Evolutionary conservation across 208 protist genomes (phyloP), one percentile per base, ranked within the genome.

Genomic region (Trichomonas vaginalis): DNA sequence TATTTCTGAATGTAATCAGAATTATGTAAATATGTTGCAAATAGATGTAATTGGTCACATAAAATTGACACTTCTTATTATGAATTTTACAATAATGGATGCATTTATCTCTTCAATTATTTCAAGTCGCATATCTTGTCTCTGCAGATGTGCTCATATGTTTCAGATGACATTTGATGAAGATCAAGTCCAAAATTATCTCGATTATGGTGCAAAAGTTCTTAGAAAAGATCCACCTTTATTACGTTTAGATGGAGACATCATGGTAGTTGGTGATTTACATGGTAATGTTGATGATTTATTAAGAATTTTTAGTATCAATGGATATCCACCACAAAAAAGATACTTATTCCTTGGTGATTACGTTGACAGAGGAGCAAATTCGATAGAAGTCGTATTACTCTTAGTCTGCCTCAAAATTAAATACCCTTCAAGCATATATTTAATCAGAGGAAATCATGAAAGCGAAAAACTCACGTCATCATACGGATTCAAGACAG

Each of bases 391-490:
- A 80, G 86, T 96, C 10, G 32, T 97, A 37, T 32, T 96, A 4
- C 56, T 96, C 15, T 82, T 97, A 21, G 27, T 96, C 35, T 37
- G 40, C 0, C 45, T 97, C n/a, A 96, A 95, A 48, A 9, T 96
- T 27, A 40, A 46, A 15, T 88, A 96, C 46, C 96, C 96, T 86
- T 17, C 97, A 35, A 10, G 14, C 10, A 39, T 97, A 32, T 96
- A 37, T 46, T 27, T 97, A 14, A 15, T 97, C 14, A 62, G 96
- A 10, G 96, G 96, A 39, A 97, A 97, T 40, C 96, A 97, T 83
- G 96, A 97, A 51, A 96, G 80, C 86, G 51, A 95, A 49, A 6
- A 39, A 62, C 51, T 96, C 14, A 96, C 37, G 10, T 37, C 17
- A 35, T 21, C 14, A 40, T 96, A 96, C 87, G 96, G 96, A 15